Conservation (phyloP, 805 yeast species). For the Clavispora fructus region DNA sequence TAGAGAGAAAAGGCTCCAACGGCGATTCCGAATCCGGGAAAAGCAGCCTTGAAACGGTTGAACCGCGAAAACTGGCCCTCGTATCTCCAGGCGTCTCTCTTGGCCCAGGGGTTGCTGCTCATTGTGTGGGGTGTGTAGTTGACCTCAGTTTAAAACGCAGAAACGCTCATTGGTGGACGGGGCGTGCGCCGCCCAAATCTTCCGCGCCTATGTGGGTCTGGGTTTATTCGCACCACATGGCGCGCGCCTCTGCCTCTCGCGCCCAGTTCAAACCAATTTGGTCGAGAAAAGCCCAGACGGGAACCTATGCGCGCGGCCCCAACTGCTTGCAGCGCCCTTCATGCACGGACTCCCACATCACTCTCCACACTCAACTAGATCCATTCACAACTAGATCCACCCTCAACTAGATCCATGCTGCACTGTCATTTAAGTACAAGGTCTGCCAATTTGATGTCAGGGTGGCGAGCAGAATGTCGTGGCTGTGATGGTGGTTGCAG, state of each 20-base stretch:
- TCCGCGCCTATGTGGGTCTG: neutral
- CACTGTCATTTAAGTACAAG: too few species aligned
- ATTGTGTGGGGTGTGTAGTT: conserved; percentile 5
- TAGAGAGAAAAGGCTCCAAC: conserved; percentile 68
- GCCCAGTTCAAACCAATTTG: neutral
- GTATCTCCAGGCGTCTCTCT: conserved; percentile 88
- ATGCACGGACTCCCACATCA: too few species aligned
- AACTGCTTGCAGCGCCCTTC: too few species aligned
- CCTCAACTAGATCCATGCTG: too few species aligned
- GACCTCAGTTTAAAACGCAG: conserved; percentile 2
- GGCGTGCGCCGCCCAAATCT: conserved; percentile 5
- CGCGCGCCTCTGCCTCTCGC: neutral
- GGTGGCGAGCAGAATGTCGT: too few species aligned
- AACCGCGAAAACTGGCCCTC: conserved; percentile 72
- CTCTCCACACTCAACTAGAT: too few species aligned
- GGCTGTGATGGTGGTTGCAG: too few species aligned
- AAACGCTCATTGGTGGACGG: conserved; percentile 14
- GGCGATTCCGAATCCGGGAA: conserved; percentile 81
- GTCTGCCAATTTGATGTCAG: too few species aligned
- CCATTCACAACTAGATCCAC: too few species aligned
- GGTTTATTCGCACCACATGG: too few species aligned
- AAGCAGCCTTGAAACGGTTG: conserved; percentile 62
- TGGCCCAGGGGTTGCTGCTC: conserved; percentile 27
- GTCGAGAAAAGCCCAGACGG: neutral
- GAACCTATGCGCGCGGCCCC: neutral